Percentiles rank a stretch among this genome's conserved stretches.
phyloP scores from a whole-genome alignment of 75 land plant species.

The Pinus taeda region DNA sequence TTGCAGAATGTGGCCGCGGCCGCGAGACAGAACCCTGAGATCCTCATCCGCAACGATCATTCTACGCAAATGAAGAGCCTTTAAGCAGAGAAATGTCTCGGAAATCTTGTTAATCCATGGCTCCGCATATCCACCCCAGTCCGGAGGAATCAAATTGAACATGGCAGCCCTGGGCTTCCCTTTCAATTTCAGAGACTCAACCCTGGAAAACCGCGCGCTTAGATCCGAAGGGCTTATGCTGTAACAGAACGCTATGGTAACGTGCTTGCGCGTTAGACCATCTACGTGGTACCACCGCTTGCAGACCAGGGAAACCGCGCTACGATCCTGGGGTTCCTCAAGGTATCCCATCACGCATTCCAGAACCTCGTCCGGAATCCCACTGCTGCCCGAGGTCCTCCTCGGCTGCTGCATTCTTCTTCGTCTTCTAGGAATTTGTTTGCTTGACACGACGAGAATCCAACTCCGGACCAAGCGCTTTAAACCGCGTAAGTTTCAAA shows the following conservation, averaged over 20 bases:
- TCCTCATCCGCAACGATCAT: constrained; percentile 82
- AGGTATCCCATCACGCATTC: constrained; percentile 57
- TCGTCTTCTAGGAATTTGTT: too few relatives aligned
- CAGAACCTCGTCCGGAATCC: constrained; percentile 36
- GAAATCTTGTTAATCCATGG: constrained; percentile 68
- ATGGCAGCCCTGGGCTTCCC: constrained; percentile 90
- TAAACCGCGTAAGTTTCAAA: too few relatives aligned
- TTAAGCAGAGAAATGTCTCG: constrained; percentile 33
- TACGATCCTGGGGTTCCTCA: constrained; percentile 45
- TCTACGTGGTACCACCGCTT: constrained; percentile 69
- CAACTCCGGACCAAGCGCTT: too few relatives aligned
- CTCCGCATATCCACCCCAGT: constrained; percentile 86
- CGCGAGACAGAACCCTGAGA: constrained; percentile 32
- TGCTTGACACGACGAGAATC: too few relatives aligned
- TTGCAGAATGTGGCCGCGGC: constrained; percentile 34
- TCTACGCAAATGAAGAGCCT: constrained; percentile 66
- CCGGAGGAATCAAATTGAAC: constrained; percentile 73
- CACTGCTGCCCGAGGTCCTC: background rate
- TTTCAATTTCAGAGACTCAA: constrained; percentile 72
- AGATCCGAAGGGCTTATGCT: constrained; percentile 52
- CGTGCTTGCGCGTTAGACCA: constrained; percentile 49
- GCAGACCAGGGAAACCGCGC: constrained; percentile 78
- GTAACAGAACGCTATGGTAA: constrained; percentile 76
- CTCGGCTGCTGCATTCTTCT: too few relatives aligned
- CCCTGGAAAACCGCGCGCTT: constrained; percentile 40